A percentile compares a stretch with the other conserved stretches of the same genome.
phyloP scores from a whole-genome alignment of 495 filamentous ascomycete genomes.

The Amorphotheca resinae region DNA sequence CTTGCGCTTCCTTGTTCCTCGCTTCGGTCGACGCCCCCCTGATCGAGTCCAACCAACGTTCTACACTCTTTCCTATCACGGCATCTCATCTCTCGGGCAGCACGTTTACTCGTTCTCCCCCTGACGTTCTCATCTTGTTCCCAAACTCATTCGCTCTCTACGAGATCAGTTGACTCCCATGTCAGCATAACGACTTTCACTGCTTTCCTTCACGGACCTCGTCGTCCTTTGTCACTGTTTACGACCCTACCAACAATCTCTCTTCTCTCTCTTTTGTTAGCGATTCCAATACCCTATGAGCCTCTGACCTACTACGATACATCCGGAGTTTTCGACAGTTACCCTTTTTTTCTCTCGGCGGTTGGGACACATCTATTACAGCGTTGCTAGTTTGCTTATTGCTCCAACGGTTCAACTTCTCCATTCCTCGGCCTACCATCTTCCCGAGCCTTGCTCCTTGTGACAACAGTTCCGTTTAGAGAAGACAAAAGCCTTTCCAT shows the following conservation, averaged over 20 bases:
- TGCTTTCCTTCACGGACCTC: conserved; percentile 23
- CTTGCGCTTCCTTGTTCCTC: conserved; percentile 11
- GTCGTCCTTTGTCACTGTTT: conserved; percentile 30
- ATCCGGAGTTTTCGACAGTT: conserved; percentile 34
- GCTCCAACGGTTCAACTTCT: conserved; percentile 1
- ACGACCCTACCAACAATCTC: conserved; percentile 30
- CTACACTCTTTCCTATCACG: too few species aligned
- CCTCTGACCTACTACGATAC: conserved; percentile 46
- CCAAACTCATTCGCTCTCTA: conserved; percentile 17
- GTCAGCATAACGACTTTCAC: conserved; percentile 22
- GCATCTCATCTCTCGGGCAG: conserved; percentile 9
- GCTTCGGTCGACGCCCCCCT: conserved; percentile 26
- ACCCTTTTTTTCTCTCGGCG: conserved; percentile 14
- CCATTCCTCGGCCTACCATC: conserved; percentile 1
- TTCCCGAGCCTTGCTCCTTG: conserved; percentile 15
- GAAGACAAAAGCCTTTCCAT: conserved; percentile 22
- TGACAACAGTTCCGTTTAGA: conserved; percentile 22
- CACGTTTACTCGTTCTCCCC: conserved; percentile 27
- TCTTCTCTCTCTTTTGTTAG: conserved; percentile 49
- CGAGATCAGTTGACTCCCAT: conserved; percentile 25
- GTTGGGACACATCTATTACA: conserved; percentile 18
- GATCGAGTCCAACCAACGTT: conserved; percentile 28
- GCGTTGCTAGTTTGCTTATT: conserved; percentile 24
- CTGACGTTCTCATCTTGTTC: conserved; percentile 14
- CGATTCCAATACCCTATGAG: conserved; percentile 51